Conservation (phyloP, 495 filamentous ascomycete species). For the Xylaria venustula region DNA sequence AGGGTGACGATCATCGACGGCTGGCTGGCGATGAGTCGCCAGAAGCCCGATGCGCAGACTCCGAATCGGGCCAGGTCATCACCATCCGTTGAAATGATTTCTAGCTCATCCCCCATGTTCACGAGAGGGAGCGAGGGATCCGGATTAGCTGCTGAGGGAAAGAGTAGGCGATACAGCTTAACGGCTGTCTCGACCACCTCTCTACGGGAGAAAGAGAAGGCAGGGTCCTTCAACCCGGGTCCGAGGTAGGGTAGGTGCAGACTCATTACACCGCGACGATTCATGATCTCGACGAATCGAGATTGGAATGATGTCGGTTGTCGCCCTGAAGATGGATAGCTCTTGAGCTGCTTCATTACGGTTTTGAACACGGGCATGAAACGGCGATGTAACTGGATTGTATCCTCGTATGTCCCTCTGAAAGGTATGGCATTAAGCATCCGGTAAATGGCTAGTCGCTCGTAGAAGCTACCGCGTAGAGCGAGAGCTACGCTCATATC, state of each 20-base stretch:
- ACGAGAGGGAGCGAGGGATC: conserved; percentile 12
- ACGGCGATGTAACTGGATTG: conserved; percentile 31
- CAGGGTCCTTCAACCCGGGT: conserved; percentile 33
- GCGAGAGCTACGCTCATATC: conserved; percentile 44
- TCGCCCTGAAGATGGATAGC: conserved; percentile 14
- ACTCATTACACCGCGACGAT: conserved; percentile 45
- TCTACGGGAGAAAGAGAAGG: conserved; percentile 52
- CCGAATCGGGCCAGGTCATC: conserved; percentile 39
- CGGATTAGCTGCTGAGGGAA: conserved; percentile 31
- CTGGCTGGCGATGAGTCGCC: conserved; percentile 40
- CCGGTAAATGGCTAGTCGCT: conserved; percentile 46
- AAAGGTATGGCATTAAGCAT: conserved; percentile 47
- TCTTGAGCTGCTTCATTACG: conserved; percentile 41
- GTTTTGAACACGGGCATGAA: conserved; percentile 36
- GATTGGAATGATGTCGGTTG: conserved; percentile 38
- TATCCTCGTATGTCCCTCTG: conserved; percentile 30
- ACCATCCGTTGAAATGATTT: conserved; percentile 2
- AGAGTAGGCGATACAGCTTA: conserved; percentile 47
- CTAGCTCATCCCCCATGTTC: neutral
- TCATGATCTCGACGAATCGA: conserved; percentile 40
- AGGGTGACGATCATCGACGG: conserved; percentile 41
- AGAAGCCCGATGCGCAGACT: conserved; percentile 40
- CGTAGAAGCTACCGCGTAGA: conserved; percentile 44
- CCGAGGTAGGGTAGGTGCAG: conserved; percentile 50
- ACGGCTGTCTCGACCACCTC: conserved; percentile 48